phyloP scores from a whole-genome alignment of 2,329 filamentous ascomycete genomes.

The Aspergillus jensenii region DNA sequence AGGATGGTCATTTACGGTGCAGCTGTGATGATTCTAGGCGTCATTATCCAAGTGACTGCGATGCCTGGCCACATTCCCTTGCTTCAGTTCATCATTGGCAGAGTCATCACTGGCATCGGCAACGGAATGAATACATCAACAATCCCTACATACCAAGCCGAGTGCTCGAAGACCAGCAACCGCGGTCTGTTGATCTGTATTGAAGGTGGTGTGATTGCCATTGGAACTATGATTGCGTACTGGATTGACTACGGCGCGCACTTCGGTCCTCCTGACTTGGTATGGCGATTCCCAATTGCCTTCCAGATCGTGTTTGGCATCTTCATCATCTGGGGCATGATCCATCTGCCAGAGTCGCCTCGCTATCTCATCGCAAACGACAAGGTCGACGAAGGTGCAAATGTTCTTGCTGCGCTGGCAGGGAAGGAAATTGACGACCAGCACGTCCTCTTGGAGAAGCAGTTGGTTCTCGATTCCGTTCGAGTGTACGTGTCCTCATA shows the following conservation, averaged over 20 bases:
- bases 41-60: constrained; percentile 38
- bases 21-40: constrained; percentile 48
- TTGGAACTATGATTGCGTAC: constrained; percentile 54
- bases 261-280: constrained; percentile 35
- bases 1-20: constrained; percentile 58
- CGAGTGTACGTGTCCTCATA: constrained; percentile 58
- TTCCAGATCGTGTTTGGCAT: constrained; percentile 54
- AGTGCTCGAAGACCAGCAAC: constrained; percentile 56
- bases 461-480: constrained; percentile 68
- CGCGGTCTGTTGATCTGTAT: constrained; percentile 63
- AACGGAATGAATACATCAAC: constrained; percentile 59
- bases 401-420: constrained; percentile 53
- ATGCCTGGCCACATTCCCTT: constrained; percentile 34
- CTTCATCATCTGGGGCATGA: constrained; percentile 46
- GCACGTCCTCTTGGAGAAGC: constrained; percentile 60
- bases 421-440: constrained; percentile 51
- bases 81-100: constrained; percentile 54
- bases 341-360: constrained; percentile 46
- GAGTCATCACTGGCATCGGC: constrained; percentile 55
- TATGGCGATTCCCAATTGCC: constrained; percentile 55
- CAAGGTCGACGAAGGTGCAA: constrained; percentile 47
- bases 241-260: constrained; percentile 53
- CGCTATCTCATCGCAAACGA: constrained; percentile 48
- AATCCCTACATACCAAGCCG: constrained; percentile 56
- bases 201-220: constrained; percentile 53